Base-by-base conservation (phyloP, 202 grass and related monocot genomes). In the Musa balbisiana region DNA sequence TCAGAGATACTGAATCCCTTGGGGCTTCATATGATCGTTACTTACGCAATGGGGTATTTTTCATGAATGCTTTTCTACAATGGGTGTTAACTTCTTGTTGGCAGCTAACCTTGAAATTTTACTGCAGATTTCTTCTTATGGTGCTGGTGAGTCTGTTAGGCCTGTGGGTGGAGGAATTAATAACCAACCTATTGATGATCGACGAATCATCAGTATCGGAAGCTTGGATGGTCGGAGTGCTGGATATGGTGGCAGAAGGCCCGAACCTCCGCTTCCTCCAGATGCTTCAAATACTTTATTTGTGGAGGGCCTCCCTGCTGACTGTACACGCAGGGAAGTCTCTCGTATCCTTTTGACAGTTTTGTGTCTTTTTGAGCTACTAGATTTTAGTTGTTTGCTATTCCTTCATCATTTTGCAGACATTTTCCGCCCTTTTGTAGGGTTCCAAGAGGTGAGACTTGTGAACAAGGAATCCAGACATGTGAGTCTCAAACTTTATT, bases 381-480 rank as follows among this genome's bases (percentile, higher is more conserved):
- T 79, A 12, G 53, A 20, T 9, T 13, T 11, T 24, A 54, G 16
- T 16, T 3, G 29, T 14, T 73, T 80, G 71, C 81, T 74, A 66
- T 69, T 84, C 81, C 88, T 91, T 98, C 26, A 98, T 65, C 58
- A 78, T 20, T n/a, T 52, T 53, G 55, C 29, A 93, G 94, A 98
- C 79, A 94, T 98, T 59, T 98, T 98, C 72, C 94, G 94, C 53
- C 94, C 94, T 56, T 98, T 98, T 89, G 90, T 92, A 71, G 90
- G 90, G 68, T 92, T 92, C 62, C 77, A 81, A 74, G 90, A 92
- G 53, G 94, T 98, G 71, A 91, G 94, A 62, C 91, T 98, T 86
- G 94, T 98, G 72, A 98, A 87, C 81, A 98, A 98, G 84, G 94
- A 98, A 85, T 78, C 90, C 17, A 89, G 86, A 92, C 84, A 91